Percentiles rank a stretch among this genome's conserved stretches.
Evolutionary conservation across 164 flowering plant genomes (phyloP).

Genomic region (Liriodendron chinense): DNA sequence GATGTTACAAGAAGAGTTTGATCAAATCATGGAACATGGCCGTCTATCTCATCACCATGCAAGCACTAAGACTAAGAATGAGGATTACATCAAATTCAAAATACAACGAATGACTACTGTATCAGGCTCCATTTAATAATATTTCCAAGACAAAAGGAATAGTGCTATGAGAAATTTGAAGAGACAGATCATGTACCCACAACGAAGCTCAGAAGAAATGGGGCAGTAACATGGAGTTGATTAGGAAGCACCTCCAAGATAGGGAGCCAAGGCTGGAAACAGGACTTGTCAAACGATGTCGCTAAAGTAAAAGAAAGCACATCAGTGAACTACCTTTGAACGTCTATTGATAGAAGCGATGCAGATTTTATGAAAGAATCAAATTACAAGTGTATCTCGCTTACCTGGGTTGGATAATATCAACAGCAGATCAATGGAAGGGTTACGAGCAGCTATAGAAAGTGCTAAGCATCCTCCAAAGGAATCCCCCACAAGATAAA

Average conservation of each 20-base stretch:
- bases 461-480: constrained; percentile 95
- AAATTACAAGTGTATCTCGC: constrained; percentile 2
- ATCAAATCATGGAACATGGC: too few species aligned
- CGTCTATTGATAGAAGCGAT: neutral
- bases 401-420: constrained; percentile 83
- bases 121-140: neutral
- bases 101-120: neutral
- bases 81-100: too few species aligned
- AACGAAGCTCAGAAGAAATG: constrained; percentile 62
- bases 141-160: neutral
- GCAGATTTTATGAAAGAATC: too few species aligned
- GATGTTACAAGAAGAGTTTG: too few species aligned
- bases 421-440: constrained; percentile 68
- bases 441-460: constrained; percentile 89
- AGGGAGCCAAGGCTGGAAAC: constrained; percentile 68
- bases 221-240: constrained; percentile 47
- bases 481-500: constrained; percentile 91
- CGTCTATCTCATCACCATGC: too few species aligned
- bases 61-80: too few species aligned
- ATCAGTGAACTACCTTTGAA: constrained; percentile 3
- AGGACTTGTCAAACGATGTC: constrained; percentile 71
- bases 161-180: neutral
- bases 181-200: constrained; percentile 46
- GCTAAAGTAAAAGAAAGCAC: constrained; percentile 37
- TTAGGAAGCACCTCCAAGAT: constrained; percentile 65